A percentile compares a stretch with the other conserved stretches of the same genome.
phyloP scores from a whole-genome alignment of 2,329 filamentous ascomycete genomes.

The Penicillium digitatum region DNA sequence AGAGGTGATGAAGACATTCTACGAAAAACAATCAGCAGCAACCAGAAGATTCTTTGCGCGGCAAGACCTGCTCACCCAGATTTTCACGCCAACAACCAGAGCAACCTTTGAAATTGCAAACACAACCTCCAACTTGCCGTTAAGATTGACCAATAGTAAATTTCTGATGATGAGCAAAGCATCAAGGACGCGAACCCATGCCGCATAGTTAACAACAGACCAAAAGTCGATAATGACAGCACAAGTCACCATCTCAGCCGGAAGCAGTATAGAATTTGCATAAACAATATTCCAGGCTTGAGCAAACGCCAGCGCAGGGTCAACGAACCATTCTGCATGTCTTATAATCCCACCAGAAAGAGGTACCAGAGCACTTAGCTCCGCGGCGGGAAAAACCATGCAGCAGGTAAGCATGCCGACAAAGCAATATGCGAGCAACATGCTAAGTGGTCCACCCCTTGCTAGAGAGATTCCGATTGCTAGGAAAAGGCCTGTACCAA shows the following conservation, averaged over 20 bases:
- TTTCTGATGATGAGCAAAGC: neutral
- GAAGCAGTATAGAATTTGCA: neutral
- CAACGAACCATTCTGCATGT: conserved; percentile 3
- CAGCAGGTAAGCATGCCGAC: conserved; percentile 34
- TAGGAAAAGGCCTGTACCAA: conserved; percentile 35
- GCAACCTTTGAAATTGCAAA: conserved; percentile 55
- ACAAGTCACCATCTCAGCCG: conserved; percentile 2
- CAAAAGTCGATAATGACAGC: conserved; percentile 6
- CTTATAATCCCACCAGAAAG: conserved; percentile 3
- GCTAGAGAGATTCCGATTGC: conserved; percentile 28
- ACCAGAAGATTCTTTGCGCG: neutral
- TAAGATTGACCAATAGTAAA: conserved; percentile 26
- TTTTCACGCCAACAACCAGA: conserved; percentile 57
- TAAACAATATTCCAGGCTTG: conserved; percentile 4
- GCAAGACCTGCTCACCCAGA: conserved; percentile 44
- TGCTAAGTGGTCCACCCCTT: conserved; percentile 27
- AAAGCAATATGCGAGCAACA: conserved; percentile 33
- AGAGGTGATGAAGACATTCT: conserved; percentile 26
- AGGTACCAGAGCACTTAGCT: neutral
- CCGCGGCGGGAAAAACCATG: conserved; percentile 23
- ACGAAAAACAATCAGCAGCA: neutral
- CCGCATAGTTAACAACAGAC: neutral
- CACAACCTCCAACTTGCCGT: conserved; percentile 52
- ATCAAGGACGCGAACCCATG: neutral
- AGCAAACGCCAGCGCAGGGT: neutral